Evolutionary conservation across 2,329 filamentous ascomycete genomes (phyloP), one percentile per base, ranked within the genome.

Genomic region (Aspergillus pseudonomiae): DNA sequence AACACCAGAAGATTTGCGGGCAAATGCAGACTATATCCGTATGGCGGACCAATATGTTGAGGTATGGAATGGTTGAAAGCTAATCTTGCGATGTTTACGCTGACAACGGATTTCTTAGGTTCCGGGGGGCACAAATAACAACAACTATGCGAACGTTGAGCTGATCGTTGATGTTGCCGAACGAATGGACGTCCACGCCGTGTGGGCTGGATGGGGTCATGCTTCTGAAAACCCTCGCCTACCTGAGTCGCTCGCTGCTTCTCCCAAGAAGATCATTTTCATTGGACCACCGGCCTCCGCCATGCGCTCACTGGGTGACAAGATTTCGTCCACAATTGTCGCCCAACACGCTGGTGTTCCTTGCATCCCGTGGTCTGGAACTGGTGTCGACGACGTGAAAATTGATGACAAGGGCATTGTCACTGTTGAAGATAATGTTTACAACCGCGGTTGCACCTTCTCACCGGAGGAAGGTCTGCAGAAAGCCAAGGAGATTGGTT

Each of bases 41-140:
- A 98, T 99, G 95, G 95, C 95, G 39, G 95, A 99, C 82, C 93
- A 97, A 86, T 99, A 99, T 80, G 95, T 99, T 73, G 95, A 99
- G 83, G 85, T 87, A 78, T 59, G 82, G 71, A 59, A 56, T 57
- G 9, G 28, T 55, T 32, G 26, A 45, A 19, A 24, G 32, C 30
- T 50, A 21, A 6, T 28, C n/a, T 24, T 26, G 28, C 39, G 24
- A 43, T 26, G 43, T 19, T n/a, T 46, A 19, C 16, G 30, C 26
- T 60, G 52, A 60, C 32, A 34, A n/a, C 19, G 48, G 21, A 12
- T 3, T 34, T 28, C 32, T 66, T 73, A 86, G 85, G 94, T 99
- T 66, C 95, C 95, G 39, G 95, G 95, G 76, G 95, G 95, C 77
- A 99, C 95, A 67, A 99, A 99, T 85, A 99, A 99, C 87, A 97